Base-by-base conservation (phyloP, 1,284 basidiomycete species). In the Cerrena zonata region DNA sequence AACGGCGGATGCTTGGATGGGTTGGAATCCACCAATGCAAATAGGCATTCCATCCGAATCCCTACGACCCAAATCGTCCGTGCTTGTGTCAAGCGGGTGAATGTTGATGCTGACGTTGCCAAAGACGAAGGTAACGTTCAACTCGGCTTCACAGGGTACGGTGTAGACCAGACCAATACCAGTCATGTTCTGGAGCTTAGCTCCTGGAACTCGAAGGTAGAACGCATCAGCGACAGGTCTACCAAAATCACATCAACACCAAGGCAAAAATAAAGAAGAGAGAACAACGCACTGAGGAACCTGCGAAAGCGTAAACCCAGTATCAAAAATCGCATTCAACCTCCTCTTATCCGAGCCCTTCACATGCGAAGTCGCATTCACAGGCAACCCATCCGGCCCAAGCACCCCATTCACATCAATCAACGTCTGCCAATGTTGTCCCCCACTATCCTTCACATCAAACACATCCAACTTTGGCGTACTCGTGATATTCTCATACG, bases 261-360 rank as follows among this genome's bases (percentile, higher is more conserved):
- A 42, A 10, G 22, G 41, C 24, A 40, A 45, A 48, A 26, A 41
- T 37, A 26, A 44, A 22, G 4, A n/a, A 22, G 5, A 22, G 23
- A 42, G 7, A 30, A 41, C 43, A 38, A 66, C 72, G 43, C 61
- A 81, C 79, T 67, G 61, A 42, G 81, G 74, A 34, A 85, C 72
- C 61, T 86, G 84, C 18, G 82, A 77, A n/a, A 86, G 65, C 2
- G 80, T 76, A 62, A 84, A 87, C 0, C 85, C 85, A 2, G 80
- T 78, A 59, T 87, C 84, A 48, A 88, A 70, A n/a, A 86, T 69
- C 18, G 76, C 78, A 2, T 76, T 79, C 5, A 77, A 64, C 57
- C 77, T 76, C 18, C 69, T 67, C 30, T 67, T 67, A 49, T 74
- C 69, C 4, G 72, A 68, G 25, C 70, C 61, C 41, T 71, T 65